Percentiles rank a stretch among this genome's conserved stretches.
Evolutionary conservation across 768 basidiomycete species (phyloP).

Genomic region (Lactifluus echinatus): DNA sequence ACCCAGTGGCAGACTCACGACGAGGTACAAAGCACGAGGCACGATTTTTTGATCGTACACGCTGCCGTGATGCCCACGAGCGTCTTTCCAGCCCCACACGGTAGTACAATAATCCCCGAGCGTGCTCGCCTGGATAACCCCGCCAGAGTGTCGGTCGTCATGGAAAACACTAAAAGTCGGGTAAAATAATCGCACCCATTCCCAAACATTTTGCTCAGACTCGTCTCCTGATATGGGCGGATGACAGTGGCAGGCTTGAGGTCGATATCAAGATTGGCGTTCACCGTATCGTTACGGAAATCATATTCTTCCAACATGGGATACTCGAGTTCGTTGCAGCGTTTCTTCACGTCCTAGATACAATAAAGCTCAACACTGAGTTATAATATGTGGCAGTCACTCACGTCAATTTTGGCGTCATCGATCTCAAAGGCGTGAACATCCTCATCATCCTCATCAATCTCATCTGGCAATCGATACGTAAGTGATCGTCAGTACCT

Average conservation of each 20-base stretch:
- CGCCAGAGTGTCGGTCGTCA: constrained; percentile 11
- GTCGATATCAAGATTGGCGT: constrained; percentile 96
- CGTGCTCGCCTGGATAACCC: constrained; percentile 70
- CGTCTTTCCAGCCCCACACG: constrained; percentile 98
- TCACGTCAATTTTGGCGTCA: constrained; percentile 86
- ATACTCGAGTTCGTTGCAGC: constrained; percentile 93
- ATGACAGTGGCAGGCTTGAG: constrained; percentile 97
- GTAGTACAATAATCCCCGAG: constrained; percentile 95
- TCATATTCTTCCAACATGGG: constrained; percentile 99
- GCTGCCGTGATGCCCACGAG: constrained; percentile 99
- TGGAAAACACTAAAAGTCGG: neutral
- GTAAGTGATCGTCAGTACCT: constrained; percentile 3
- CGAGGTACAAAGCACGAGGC: constrained; percentile 93
- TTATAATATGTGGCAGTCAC: constrained; percentile 20
- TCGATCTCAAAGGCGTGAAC: constrained; percentile 97
- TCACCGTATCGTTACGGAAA: constrained; percentile 93
- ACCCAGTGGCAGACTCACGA: constrained; percentile 52
- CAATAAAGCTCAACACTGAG: neutral
- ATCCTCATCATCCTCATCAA: constrained; percentile 96
- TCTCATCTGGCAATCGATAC: constrained; percentile 57
- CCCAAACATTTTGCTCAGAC: constrained; percentile 98
- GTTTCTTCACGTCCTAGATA: constrained; percentile 83
- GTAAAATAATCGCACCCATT: constrained; percentile 60
- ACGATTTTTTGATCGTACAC: constrained; percentile 98
- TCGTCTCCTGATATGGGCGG: constrained; percentile 97